Evolutionary conservation across 768 basidiomycete genomes (phyloP).

Genomic region (Russula virescens): DNA sequence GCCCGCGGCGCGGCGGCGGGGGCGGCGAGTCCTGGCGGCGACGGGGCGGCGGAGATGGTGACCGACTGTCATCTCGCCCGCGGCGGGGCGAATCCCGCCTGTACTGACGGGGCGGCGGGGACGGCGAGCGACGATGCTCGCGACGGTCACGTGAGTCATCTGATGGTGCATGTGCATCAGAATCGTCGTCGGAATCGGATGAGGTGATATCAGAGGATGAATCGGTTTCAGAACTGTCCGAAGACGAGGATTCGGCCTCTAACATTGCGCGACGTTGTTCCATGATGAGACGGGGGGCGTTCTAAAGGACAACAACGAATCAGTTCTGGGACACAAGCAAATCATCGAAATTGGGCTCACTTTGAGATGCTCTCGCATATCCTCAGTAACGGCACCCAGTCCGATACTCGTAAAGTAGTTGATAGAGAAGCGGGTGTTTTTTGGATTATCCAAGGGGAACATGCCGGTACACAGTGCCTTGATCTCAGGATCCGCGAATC

Average conservation of each 20-base stretch:
- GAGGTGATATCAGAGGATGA: constrained; percentile 37
- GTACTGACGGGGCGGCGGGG: constrained; percentile 33
- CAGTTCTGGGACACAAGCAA: neutral
- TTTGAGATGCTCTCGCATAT: constrained; percentile 95
- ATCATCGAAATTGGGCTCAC: constrained; percentile 38
- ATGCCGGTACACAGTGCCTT: constrained; percentile 66
- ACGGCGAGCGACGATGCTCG: constrained; percentile 30
- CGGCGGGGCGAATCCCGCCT: constrained; percentile 20
- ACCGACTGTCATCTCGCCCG: constrained; percentile 15
- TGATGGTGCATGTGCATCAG: constrained; percentile 36
- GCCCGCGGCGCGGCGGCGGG: neutral
- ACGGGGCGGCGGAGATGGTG: constrained; percentile 17
- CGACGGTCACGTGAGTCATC: constrained; percentile 30
- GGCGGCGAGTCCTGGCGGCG: constrained; percentile 13
- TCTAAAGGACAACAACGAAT: constrained; percentile 42
- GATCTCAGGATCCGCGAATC: constrained; percentile 87
- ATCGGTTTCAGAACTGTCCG: constrained; percentile 38
- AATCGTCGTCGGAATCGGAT: constrained; percentile 36
- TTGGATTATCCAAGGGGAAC: constrained; percentile 96
- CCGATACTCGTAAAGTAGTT: constrained; percentile 98
- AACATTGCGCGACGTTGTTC: constrained; percentile 88
- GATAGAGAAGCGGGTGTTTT: constrained; percentile 93
- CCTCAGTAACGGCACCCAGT: constrained; percentile 84
- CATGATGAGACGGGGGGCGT: constrained; percentile 88
- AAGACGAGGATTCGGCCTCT: constrained; percentile 54